Evolutionary conservation across 2,329 filamentous ascomycete species (phyloP).

Genomic region (Paraconiothyrium brasiliense): DNA sequence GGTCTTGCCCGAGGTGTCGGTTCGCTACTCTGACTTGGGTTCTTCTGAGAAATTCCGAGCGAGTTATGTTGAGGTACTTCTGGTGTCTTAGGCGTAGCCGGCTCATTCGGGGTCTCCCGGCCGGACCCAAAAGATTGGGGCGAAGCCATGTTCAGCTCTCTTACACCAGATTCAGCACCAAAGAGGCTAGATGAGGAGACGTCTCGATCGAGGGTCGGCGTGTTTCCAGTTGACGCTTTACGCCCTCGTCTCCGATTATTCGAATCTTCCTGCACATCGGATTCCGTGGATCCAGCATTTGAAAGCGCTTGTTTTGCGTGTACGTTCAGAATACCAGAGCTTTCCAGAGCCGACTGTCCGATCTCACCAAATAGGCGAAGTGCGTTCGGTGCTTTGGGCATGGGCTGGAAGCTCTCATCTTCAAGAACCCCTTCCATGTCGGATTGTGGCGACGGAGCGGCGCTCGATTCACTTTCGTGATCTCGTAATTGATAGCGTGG

Average conservation of each 20-base stretch:
- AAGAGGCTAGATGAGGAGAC: conserved; percentile 54
- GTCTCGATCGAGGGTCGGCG: conserved; percentile 32
- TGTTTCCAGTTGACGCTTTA: background rate
- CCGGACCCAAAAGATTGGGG: conserved; percentile 51
- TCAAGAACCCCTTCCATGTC: conserved; percentile 31
- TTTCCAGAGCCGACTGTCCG: conserved; percentile 62
- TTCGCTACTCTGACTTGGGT: conserved; percentile 46
- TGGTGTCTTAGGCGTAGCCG: conserved; percentile 50
- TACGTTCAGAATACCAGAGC: conserved; percentile 58
- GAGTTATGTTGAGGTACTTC: conserved; percentile 47
- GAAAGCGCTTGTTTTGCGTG: conserved; percentile 44
- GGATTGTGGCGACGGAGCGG: conserved; percentile 49
- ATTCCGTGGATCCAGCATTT: conserved; percentile 26
- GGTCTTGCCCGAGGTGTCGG: conserved; percentile 49
- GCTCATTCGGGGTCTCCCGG: conserved; percentile 47
- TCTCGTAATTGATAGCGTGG: conserved; percentile 52
- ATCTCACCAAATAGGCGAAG: conserved; percentile 70
- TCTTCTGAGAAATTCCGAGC: conserved; percentile 34
- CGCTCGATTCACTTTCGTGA: conserved; percentile 49
- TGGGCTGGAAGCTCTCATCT: conserved; percentile 39
- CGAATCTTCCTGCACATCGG: conserved; percentile 9
- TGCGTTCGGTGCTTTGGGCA: conserved; percentile 30
- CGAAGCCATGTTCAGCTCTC: conserved; percentile 60
- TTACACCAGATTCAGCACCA: conserved; percentile 59
- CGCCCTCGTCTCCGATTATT: conserved; percentile 20